These are phyloP conservation scores for Bacidia gigantensis DNA, from an alignment of 495 filamentous ascomycete species.

Conservation along the genomic window DNA sequence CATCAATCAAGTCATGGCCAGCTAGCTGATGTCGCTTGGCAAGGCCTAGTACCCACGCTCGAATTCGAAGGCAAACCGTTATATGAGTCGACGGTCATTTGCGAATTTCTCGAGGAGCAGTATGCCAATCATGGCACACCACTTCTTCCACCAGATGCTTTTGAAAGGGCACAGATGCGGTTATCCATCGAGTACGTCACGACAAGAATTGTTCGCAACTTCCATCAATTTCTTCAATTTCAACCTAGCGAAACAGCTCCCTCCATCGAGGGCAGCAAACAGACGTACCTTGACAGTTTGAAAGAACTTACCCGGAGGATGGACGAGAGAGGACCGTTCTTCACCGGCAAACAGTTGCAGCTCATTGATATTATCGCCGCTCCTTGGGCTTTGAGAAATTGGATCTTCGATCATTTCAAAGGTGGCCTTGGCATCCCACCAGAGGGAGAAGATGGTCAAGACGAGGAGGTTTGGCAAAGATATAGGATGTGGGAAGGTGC, in stretches of 20 bases:
- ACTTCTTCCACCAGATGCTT: slow-evolving; percentile 42
- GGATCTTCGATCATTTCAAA: slow-evolving; percentile 60
- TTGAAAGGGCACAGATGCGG: slow-evolving; percentile 41
- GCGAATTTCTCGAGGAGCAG: slow-evolving; percentile 57
- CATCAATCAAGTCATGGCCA: no score
- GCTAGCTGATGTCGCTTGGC: no score
- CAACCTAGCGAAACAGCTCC: slow-evolving; percentile 27
- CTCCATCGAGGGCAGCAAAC: slow-evolving; percentile 29
- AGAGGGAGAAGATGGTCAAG: slow-evolving; percentile 29
- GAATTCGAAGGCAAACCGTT: slow-evolving; percentile 38
- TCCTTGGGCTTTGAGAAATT: slow-evolving; percentile 54
- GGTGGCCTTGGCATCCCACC: slow-evolving; percentile 46
- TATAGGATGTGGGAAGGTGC: slow-evolving; percentile 50
- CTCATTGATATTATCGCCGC: slow-evolving; percentile 52
- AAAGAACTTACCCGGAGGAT: slow-evolving; percentile 46
- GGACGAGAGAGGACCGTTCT: slow-evolving; percentile 46
- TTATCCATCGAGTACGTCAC: slow-evolving; percentile 60
- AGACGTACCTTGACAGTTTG: slow-evolving; percentile 36
- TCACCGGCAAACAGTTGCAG: slow-evolving; percentile 40
- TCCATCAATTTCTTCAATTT: slow-evolving; percentile 52
- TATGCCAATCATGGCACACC: slow-evolving; percentile 33
- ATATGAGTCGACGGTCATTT: slow-evolving; percentile 53
- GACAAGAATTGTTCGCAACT: slow-evolving; percentile 47
- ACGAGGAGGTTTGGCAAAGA: slow-evolving; percentile 42
- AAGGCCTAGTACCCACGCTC: slow-evolving; percentile 57